Evolutionary conservation across 225 moss, liverwort and hornwort species (phyloP).

Genomic region (Lunularia cruciata): DNA sequence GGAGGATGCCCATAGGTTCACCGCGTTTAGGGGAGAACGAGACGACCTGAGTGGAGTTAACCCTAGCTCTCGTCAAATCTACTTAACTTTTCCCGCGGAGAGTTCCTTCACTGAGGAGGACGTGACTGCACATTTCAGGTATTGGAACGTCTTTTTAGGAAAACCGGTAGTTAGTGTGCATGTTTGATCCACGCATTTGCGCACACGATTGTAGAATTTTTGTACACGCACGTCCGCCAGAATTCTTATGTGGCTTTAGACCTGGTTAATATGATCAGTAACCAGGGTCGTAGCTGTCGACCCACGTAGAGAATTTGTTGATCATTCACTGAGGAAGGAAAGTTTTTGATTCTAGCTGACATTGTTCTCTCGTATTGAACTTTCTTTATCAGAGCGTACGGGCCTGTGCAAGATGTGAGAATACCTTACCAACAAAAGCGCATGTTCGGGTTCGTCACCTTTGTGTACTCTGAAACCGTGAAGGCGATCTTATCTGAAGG

Average conservation of each 20-base stretch:
- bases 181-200: too few species aligned
- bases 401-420: constrained; percentile 93
- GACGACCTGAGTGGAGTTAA: constrained; percentile 96
- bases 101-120: constrained; percentile 97
- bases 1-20: constrained; percentile 99
- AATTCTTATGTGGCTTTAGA: too few species aligned
- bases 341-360: too few species aligned
- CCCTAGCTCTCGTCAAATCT: constrained; percentile 97
- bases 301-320: too few species aligned
- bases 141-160: background rate
- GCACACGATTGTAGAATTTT: too few species aligned
- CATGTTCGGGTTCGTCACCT: constrained; percentile 98
- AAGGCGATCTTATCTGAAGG: constrained; percentile 98
- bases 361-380: background rate
- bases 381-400: constrained; percentile 70
- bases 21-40: constrained; percentile 86
- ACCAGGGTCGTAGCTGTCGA: too few species aligned
- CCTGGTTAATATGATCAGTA: too few species aligned
- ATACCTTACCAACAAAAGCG: constrained; percentile 98
- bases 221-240: too few species aligned
- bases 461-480: constrained; percentile 99
- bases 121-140: constrained; percentile 96
- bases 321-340: too few species aligned
- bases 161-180: too few species aligned
- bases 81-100: constrained; percentile 95